Evolutionary conservation across 2,329 filamentous ascomycete genomes (phyloP).

Genomic region (Pseudogymnoascus sp.): DNA sequence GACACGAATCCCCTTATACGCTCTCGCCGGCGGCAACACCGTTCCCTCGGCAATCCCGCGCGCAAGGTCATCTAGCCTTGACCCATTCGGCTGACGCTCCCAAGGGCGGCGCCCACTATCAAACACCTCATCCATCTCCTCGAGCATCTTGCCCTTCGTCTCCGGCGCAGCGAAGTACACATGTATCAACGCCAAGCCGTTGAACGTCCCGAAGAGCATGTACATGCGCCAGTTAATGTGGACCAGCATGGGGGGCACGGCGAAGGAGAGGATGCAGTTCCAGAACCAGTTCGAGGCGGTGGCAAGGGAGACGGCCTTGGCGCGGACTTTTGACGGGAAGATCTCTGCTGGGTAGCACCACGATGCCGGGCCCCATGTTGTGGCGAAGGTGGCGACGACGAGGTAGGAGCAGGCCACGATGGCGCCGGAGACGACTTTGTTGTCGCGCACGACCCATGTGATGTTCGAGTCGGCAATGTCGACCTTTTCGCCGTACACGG

Average conservation of each 20-base stretch:
- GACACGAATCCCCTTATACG: not conserved
- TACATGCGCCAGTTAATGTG: constrained; percentile 59
- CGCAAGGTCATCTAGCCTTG: constrained; percentile 39
- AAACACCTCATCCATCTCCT: constrained; percentile 71
- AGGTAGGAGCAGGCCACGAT: constrained; percentile 65
- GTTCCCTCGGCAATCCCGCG: constrained; percentile 41
- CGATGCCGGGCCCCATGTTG: constrained; percentile 43
- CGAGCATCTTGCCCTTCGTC: constrained; percentile 64
- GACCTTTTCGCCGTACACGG: constrained; percentile 46
- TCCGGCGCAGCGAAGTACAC: constrained; percentile 59
- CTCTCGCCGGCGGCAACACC: constrained; percentile 16
- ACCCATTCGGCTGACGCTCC: constrained; percentile 37
- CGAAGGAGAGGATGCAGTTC: constrained; percentile 57
- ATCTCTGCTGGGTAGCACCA: constrained; percentile 59
- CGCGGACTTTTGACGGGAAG: constrained; percentile 59
- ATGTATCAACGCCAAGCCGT: constrained; percentile 58
- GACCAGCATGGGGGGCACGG: constrained; percentile 40
- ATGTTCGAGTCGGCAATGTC: constrained; percentile 35
- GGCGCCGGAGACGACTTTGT: constrained; percentile 47
- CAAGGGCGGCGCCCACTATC: constrained; percentile 50
- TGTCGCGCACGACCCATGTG: constrained; percentile 48
- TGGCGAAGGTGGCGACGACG: constrained; percentile 61
- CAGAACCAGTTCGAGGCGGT: constrained; percentile 69
- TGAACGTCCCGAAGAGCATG: constrained; percentile 68
- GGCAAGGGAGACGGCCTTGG: constrained; percentile 65